Evolutionary conservation across 2,329 filamentous ascomycete genomes (phyloP), one percentile per base, ranked within the genome.

Genomic region (Fusarium zealandicum): DNA sequence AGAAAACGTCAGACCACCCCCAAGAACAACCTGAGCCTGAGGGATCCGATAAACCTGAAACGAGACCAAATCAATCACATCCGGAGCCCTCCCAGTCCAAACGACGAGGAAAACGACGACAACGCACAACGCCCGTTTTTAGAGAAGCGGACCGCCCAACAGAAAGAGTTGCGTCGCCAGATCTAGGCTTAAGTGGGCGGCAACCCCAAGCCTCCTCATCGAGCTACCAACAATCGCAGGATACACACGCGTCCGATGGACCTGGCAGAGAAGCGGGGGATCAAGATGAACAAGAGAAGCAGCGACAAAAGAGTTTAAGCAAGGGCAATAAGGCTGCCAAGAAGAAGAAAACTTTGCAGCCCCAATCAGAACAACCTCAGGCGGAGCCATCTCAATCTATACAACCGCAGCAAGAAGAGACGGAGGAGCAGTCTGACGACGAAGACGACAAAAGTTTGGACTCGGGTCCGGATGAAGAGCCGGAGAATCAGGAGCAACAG

Each of bases 101-200:
- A 5, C 36, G 20, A 11, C 50, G 28, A 14, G 47, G 41, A 20
- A 54, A 25, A 11, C 43, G 27, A 11, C 51, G 47, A 9, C 59
- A 58, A 14, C 57, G 51, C 3, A 43, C 57, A 51, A 65, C 58
- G 30, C 18, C 40, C n/a, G 6, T 48, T 3, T 59, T 44, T 31
- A 46, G 30, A 4, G 50, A 60, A 18, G 12, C 28, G 2, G n/a
- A 32, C 5, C 39, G 56, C 36, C 31, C n/a, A 27, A 16, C 5
- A 12, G 22, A 33, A 14, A 58, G 53, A 14, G 33, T 9, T 6
- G 41, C 9, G 13, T 64, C 61, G 28, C 57, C 43, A 17, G 64
- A 65, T 2, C 50, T 57, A 3, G 61, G 59, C 18, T 45, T 54
- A 16, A 47, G 48, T 13, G 2, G 6, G 32, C 50, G 35, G 12